A percentile compares a stretch with the other conserved stretches of the same genome.
Evolutionary conservation across 768 basidiomycete species (phyloP).

Genomic region (Mrakia frigida): DNA sequence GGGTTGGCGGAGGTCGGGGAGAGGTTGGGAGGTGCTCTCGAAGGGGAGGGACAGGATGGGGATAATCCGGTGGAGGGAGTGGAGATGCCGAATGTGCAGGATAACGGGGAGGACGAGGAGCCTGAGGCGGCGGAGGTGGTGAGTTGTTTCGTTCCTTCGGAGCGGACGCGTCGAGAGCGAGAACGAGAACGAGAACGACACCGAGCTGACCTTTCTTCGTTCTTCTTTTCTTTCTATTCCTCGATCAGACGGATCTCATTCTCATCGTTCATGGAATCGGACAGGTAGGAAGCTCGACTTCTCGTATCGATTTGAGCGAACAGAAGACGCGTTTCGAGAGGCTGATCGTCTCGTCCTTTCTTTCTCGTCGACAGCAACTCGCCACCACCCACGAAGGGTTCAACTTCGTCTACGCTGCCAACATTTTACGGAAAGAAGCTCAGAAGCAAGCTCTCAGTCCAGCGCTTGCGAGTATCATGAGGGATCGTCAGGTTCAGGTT

Average conservation of each 20-base stretch:
- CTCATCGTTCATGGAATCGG: constrained; percentile 51
- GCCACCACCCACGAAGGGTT: constrained; percentile 43
- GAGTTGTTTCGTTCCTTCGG: neutral
- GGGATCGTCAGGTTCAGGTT: constrained; percentile 46
- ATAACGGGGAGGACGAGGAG: constrained; percentile 19
- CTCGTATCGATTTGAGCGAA: neutral
- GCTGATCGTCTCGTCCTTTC: neutral
- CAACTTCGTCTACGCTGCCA: constrained; percentile 45
- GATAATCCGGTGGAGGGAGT: constrained; percentile 19
- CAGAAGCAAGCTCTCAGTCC: constrained; percentile 47
- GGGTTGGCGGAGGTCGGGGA: constrained; percentile 8
- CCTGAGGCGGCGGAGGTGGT: constrained; percentile 9
- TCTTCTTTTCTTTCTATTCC: neutral
- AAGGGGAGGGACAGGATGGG: neutral
- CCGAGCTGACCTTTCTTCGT: too few species aligned
- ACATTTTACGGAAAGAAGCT: constrained; percentile 21
- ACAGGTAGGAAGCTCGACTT: constrained; percentile 20
- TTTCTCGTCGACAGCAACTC: constrained; percentile 14
- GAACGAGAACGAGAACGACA: too few species aligned
- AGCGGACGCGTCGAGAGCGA: neutral
- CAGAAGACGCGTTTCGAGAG: neutral
- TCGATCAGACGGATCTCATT: constrained; percentile 45
- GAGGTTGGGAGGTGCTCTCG: neutral
- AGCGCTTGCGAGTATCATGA: constrained; percentile 47
- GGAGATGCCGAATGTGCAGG: constrained; percentile 13